phyloP scores from a whole-genome alignment of 2,329 filamentous ascomycete species.

The Penicillium sp. region DNA sequence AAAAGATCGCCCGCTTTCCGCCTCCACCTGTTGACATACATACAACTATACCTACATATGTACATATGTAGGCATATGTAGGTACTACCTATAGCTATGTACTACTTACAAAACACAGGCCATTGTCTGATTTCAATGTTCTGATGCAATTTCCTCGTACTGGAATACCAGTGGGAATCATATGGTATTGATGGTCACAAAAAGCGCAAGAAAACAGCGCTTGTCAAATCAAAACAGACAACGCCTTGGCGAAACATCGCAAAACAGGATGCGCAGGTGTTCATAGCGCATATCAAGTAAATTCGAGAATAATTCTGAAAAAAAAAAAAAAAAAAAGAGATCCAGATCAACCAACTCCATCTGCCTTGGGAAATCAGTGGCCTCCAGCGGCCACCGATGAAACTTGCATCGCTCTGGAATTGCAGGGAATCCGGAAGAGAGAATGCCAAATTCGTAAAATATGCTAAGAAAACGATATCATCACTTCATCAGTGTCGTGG shows the following conservation, averaged over 20 bases:
- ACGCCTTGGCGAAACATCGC: constrained; percentile 14
- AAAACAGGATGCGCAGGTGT: constrained; percentile 7
- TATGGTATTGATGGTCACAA: constrained; percentile 17
- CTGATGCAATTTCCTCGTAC: background rate
- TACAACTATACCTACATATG: no score
- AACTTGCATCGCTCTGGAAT: constrained; percentile 27
- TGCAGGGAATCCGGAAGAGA: constrained; percentile 18
- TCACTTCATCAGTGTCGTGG: constrained; percentile 34
- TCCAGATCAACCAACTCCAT: constrained; percentile 27
- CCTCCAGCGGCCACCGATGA: constrained; percentile 16
- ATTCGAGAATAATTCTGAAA: constrained; percentile 10
- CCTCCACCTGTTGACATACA: constrained; percentile 5
- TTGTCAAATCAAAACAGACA: constrained; percentile 13
- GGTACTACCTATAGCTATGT: no score
- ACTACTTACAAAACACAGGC: background rate
- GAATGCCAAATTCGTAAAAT: constrained; percentile 25
- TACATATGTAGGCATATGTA: no score
- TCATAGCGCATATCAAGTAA: constrained; percentile 6
- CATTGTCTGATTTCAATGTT: background rate
- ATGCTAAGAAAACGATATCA: constrained; percentile 26
- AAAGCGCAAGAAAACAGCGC: constrained; percentile 10
- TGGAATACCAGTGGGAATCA: constrained; percentile 15
- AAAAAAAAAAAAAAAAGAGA: background rate
- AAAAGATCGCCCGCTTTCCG: constrained; percentile 16
- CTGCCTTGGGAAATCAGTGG: constrained; percentile 21